Base-by-base conservation (phyloP, 768 basidiomycete genomes). In the Amanita jacksonii region DNA sequence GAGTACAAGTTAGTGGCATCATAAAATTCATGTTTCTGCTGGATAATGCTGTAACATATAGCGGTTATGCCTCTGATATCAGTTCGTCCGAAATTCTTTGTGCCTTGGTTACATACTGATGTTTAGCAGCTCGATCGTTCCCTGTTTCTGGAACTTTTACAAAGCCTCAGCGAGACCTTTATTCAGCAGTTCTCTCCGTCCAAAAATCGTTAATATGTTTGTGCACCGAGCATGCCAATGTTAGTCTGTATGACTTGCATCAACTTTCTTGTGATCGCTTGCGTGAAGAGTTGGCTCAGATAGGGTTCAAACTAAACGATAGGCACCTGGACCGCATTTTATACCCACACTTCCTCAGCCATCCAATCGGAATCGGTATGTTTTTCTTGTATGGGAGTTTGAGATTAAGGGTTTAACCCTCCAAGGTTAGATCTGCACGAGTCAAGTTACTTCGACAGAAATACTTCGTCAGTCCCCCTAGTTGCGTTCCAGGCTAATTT, bases 21-120 rank as follows among this genome's bases (percentile, higher is more conserved):
- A 22, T 38, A 20, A 8, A 28, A n/a, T n/a, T 43, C 22, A 16
- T 34, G 20, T 24, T 49, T 36, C 40, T 51, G 16, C 20, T 23
- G 27, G 24, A 43, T 15, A 34, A 27, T 34, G 49, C 45, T 10
- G 6, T 39, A 6, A 13, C 4, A 23, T 20, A 5, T 52, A 89
- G 87, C 49, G 89, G 89, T 28, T 97, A 97, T 55, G 89, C 91
- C 5, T 90, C 89, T 36, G 94, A 98, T 58, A 93, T 97, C 52
- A 94, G 87, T 87, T 49, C 49, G 78, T 43, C n/a, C n/a, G 15
- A n/a, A 25, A 8, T 47, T 27, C 35, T 25, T 38, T 13, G 27
- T 47, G 10, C 36, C 38, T 49, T 37, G 39, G 32, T 15, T 52
- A 34, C 39, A 53, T 25, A 22, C 42, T 36, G 8, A 25, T 38